Evolutionary conservation across 2,329 filamentous ascomycete genomes (phyloP).

Genomic region (Colletotrichum camelliae): DNA sequence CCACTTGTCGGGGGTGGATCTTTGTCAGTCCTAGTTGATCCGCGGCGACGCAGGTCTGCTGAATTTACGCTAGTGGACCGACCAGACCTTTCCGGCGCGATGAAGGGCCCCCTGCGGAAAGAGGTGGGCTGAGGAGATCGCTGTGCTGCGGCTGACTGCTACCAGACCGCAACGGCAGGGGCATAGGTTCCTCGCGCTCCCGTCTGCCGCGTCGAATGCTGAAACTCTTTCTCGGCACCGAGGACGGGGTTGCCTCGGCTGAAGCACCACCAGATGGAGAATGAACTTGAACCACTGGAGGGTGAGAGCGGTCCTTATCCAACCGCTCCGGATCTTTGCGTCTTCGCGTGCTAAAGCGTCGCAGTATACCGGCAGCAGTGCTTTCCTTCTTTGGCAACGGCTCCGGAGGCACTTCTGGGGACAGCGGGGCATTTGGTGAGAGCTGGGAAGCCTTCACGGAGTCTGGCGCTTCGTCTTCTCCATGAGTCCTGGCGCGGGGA

Average conservation of each 20-base stretch:
- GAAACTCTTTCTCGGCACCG: conserved; percentile 78
- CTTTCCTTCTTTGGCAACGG: conserved; percentile 81
- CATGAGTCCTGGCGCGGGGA: conserved; percentile 88
- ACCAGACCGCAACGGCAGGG: conserved; percentile 54
- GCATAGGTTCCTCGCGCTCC: conserved; percentile 56
- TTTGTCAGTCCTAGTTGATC: conserved; percentile 52
- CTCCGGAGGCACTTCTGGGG: conserved; percentile 62
- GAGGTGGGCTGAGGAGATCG: conserved; percentile 78
- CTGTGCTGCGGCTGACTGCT: conserved; percentile 76
- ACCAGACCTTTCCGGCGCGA: conserved; percentile 72
- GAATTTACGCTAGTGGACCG: conserved; percentile 93
- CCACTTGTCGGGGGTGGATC: conserved; percentile 79
- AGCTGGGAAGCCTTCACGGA: conserved; percentile 69
- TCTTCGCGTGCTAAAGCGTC: conserved; percentile 89
- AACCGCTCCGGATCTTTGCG: conserved; percentile 70
- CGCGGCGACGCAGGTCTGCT: conserved; percentile 75
- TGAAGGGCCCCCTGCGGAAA: conserved; percentile 63
- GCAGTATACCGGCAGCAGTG: conserved; percentile 80
- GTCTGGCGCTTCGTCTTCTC: conserved; percentile 88
- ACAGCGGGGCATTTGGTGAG: conserved; percentile 51
- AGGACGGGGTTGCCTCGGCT: conserved; percentile 49
- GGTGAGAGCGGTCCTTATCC: conserved; percentile 70
- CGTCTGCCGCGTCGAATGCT: conserved; percentile 72
- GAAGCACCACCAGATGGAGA: conserved; percentile 66
- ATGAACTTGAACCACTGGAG: conserved; percentile 79